A percentile compares a stretch with the other conserved stretches of the same genome.
These are phyloP conservation scores for Mycena kentingensis DNA, from an alignment of 768 basidiomycete genomes.

Conservation along the genomic window DNA sequence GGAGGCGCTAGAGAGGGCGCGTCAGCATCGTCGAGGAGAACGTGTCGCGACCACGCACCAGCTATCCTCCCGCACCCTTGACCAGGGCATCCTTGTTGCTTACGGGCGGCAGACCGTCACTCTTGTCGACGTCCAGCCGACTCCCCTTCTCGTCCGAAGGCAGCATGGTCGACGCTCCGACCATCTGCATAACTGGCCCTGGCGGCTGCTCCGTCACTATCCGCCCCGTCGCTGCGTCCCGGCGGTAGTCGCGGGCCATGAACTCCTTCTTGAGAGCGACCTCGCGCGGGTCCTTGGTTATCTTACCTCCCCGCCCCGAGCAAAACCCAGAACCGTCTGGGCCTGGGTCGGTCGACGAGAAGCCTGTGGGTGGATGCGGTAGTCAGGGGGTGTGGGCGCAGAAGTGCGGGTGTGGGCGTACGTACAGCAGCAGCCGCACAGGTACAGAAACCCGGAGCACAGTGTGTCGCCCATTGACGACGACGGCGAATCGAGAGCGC, in stretches of 20 bases:
- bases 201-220: slow-evolving; percentile 12
- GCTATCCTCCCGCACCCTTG: too few species aligned
- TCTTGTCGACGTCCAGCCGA: too few species aligned
- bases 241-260: slow-evolving; percentile 8
- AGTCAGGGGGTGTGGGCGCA: neutral
- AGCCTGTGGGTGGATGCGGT: slow-evolving; percentile 1
- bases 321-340: slow-evolving; percentile 19
- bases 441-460: slow-evolving; percentile 13
- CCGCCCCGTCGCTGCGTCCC: slow-evolving; percentile 7
- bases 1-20: too few species aligned
- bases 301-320: slow-evolving; percentile 1
- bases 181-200: neutral
- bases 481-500: too few species aligned
- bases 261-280: slow-evolving; percentile 15
- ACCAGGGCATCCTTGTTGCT: too few species aligned
- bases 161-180: neutral
- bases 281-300: slow-evolving; percentile 13
- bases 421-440: slow-evolving; percentile 10
- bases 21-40: too few species aligned
- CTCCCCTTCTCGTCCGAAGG: too few species aligned
- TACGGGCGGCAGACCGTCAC: too few species aligned
- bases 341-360: slow-evolving; percentile 9
- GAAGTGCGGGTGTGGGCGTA: neutral
- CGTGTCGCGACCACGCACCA: too few species aligned
- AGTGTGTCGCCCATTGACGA: slow-evolving; percentile 19